Base-by-base conservation (phyloP, 352 stramenopile genomes). In the Saprolegnia parasitica region DNA sequence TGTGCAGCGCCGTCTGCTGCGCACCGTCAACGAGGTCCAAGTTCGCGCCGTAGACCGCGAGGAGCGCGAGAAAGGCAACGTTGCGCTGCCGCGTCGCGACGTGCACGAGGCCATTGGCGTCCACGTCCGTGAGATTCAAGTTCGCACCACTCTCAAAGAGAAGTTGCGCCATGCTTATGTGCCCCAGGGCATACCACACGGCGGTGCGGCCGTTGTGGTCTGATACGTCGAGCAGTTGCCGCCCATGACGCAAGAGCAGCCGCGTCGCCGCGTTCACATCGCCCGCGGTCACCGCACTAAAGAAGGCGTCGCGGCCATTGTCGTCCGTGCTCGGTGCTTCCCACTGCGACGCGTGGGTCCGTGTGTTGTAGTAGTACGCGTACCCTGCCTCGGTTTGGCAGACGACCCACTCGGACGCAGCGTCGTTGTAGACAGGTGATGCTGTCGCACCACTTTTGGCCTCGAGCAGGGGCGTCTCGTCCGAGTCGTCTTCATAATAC, bases 1-100 rank as follows among this genome's bases (percentile, higher is more conserved):
- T 88, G 50, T 98, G 93, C 24, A 96, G 77, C 20, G 93, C 80
- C 0, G 90, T 97, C 52, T 98, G 87, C 20, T 90, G 87, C 66
- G 90, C 79, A 5, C 83, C 82, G 72, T 98, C 98, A 45, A 91
- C 76, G 54, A 89, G 76, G 55, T 96, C 95, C n/a, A 94, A 68
- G 42, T 97, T 84, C 0, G 74, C 74, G 21, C 80, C 78, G 35
- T 78, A 67, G 52, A 79, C 74, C 15, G 97, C 64, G n/a, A 97
- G 72, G 39, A 87, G 74, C 68, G 85, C 79, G 6, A 91, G 77
- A 45, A 96, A 77, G 54, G 84, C 81, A 39, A 91, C 74, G 52
- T 92, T 95, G 24, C 88, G 87, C 29, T 86, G 94, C 24, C 89
- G 74, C 24, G 91, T 84, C 49, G 80, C 78, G 21, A 91, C 77